These are phyloP conservation scores for Thelonectria blattea DNA, from an alignment of 2,329 filamentous ascomycete genomes.

Conservation along the genomic window DNA sequence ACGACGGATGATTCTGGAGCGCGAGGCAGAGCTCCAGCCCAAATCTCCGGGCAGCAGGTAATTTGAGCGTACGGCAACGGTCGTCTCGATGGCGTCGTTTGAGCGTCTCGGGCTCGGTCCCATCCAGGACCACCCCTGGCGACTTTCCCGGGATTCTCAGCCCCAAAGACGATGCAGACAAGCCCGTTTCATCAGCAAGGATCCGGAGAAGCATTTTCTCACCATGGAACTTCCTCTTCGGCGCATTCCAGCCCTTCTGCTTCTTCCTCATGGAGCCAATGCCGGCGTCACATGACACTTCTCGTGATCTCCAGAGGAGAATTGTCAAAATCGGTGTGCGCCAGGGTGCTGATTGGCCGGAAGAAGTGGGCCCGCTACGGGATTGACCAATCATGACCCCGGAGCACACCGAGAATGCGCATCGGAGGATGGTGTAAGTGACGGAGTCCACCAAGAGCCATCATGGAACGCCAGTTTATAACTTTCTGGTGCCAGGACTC, in stretches of 20 bases:
- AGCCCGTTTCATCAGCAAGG: constrained; percentile 21
- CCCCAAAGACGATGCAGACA: constrained; percentile 19
- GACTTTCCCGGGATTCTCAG: constrained; percentile 21
- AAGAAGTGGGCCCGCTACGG: constrained; percentile 24
- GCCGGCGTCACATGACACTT: constrained; percentile 31
- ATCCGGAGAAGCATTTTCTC: constrained; percentile 18
- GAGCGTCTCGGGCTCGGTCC: constrained; percentile 14
- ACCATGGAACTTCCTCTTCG: constrained; percentile 21
- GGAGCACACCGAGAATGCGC: constrained; percentile 33
- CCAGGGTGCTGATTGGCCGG: constrained; percentile 40
- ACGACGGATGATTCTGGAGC: constrained; percentile 38
- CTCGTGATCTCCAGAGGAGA: constrained; percentile 23
- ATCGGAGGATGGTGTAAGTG: constrained; percentile 48
- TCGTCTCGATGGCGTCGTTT: constrained; percentile 15
- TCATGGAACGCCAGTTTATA: constrained; percentile 48
- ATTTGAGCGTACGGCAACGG: constrained; percentile 1
- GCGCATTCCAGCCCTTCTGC: constrained; percentile 19
- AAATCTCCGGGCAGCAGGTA: constrained; percentile 20
- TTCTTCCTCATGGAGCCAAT: constrained; percentile 17
- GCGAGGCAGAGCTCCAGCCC: constrained; percentile 34
- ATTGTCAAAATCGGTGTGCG: constrained; percentile 42
- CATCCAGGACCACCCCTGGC: constrained; percentile 22
- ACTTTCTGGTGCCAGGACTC: constrained; percentile 47
- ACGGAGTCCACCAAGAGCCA: constrained; percentile 43
- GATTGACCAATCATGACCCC: constrained; percentile 38